Percentiles rank a stretch among this genome's conserved stretches.
phyloP scores from a whole-genome alignment of 768 basidiomycete species.

The Kondoa malvinella region DNA sequence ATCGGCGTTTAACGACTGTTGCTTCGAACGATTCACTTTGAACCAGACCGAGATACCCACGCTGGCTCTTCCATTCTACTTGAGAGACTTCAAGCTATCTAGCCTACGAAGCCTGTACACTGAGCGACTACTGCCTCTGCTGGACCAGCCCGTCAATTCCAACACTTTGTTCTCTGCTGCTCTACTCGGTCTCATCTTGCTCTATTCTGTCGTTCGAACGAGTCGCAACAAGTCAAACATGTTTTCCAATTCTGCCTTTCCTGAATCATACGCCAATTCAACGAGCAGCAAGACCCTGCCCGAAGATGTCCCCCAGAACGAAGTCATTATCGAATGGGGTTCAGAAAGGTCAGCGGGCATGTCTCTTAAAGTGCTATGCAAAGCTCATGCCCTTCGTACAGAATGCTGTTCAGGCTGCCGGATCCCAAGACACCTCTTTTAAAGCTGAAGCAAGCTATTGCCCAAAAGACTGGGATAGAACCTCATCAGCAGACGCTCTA shows the following conservation, averaged over 20 bases:
- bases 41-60: too few relatives aligned
- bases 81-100: too few relatives aligned
- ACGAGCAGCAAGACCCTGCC: not conserved
- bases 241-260: not conserved
- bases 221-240: not conserved
- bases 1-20: too few relatives aligned
- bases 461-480: not conserved
- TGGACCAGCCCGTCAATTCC: too few relatives aligned
- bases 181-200: too few relatives aligned
- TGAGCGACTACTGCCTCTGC: too few relatives aligned
- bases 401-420: slow-evolving; percentile 10
- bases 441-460: slow-evolving; percentile 4
- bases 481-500: not conserved
- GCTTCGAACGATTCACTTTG: too few relatives aligned
- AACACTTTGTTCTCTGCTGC: too few relatives aligned
- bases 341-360: not conserved
- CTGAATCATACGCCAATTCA: not conserved
- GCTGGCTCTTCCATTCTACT: too few relatives aligned
- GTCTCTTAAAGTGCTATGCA: not conserved
- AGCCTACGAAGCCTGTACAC: too few relatives aligned
- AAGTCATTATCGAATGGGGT: slow-evolving; percentile 2
- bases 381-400: slow-evolving; percentile 6
- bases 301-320: not conserved
- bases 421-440: slow-evolving; percentile 11
- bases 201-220: not conserved